These are phyloP conservation scores for Davidsoniella eucalypti DNA, from an alignment of 2,329 filamentous ascomycete genomes.

Conservation along the genomic window DNA sequence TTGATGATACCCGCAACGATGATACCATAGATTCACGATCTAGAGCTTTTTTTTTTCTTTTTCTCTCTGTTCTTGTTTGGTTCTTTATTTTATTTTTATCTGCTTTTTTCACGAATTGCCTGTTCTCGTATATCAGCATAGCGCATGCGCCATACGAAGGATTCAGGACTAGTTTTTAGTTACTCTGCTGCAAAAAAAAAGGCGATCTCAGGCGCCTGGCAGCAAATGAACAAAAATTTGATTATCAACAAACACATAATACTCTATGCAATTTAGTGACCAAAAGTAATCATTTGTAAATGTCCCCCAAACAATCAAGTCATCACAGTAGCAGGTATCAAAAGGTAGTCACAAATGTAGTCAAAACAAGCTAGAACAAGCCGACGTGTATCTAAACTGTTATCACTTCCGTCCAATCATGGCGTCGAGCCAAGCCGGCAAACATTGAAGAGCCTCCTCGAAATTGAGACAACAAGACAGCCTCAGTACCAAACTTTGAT, in stretches of 20 bases:
- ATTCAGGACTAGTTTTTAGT: constrained; percentile 1
- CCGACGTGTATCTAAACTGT: too few relatives aligned
- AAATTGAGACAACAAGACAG: too few relatives aligned
- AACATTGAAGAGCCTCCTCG: too few relatives aligned
- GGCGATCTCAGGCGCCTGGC: constrained; percentile 12
- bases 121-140: constrained; percentile 12
- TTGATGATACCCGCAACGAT: neutral
- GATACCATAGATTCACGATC: constrained; percentile 1
- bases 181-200: neutral
- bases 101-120: neutral
- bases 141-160: constrained; percentile 11
- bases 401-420: too few relatives aligned
- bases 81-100: constrained; percentile 4
- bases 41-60: neutral
- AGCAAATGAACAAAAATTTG: constrained; percentile 8
- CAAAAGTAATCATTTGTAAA: too few relatives aligned
- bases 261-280: too few relatives aligned
- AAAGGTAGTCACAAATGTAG: too few relatives aligned
- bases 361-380: too few relatives aligned
- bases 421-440: too few relatives aligned
- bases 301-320: too few relatives aligned
- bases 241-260: neutral
- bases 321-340: too few relatives aligned
- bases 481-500: too few relatives aligned
- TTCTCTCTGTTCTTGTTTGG: neutral